Evolutionary conservation across 495 filamentous ascomycete genomes (phyloP).

Genomic region (Filosporella fistucella): DNA sequence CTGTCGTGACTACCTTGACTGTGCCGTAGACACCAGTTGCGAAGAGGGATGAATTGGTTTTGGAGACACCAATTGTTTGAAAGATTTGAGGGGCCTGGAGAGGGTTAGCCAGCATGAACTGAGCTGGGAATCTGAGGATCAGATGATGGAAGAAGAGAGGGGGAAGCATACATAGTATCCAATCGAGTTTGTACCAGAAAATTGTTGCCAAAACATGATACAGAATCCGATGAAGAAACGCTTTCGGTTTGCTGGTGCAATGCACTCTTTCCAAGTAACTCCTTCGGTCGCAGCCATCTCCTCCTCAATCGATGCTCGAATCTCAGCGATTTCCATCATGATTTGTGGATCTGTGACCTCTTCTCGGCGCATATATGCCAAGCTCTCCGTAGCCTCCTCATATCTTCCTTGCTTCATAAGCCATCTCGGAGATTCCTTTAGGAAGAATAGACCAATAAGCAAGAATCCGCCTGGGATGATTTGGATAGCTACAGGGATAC

Average conservation of each 20-base stretch:
- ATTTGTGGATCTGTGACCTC: background rate
- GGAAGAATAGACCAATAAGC: constrained; percentile 15
- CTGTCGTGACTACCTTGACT: constrained; percentile 33
- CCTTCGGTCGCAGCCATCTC: constrained; percentile 18
- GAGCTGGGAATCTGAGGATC: too few species aligned
- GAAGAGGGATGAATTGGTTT: constrained; percentile 39
- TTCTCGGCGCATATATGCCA: constrained; percentile 11
- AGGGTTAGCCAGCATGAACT: too few species aligned
- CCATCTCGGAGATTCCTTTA: constrained; percentile 22
- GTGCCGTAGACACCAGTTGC: constrained; percentile 52
- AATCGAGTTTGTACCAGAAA: constrained; percentile 46
- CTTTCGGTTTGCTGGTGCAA: constrained; percentile 22
- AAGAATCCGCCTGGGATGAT: constrained; percentile 15
- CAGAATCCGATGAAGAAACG: constrained; percentile 39
- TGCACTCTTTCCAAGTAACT: constrained; percentile 18
- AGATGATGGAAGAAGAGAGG: too few species aligned
- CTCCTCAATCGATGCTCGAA: constrained; percentile 21
- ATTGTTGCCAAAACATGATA: constrained; percentile 51
- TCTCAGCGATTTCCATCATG: constrained; percentile 20
- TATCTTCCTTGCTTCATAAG: constrained; percentile 12
- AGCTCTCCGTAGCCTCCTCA: constrained; percentile 4
- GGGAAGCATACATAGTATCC: constrained; percentile 27
- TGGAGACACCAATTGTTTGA: constrained; percentile 38
- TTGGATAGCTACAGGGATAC: constrained; percentile 32
- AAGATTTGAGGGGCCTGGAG: constrained; percentile 50